Evolutionary conservation across 2,329 filamentous ascomycete genomes (phyloP).

Genomic region (Biscogniauxia mediterranea): DNA sequence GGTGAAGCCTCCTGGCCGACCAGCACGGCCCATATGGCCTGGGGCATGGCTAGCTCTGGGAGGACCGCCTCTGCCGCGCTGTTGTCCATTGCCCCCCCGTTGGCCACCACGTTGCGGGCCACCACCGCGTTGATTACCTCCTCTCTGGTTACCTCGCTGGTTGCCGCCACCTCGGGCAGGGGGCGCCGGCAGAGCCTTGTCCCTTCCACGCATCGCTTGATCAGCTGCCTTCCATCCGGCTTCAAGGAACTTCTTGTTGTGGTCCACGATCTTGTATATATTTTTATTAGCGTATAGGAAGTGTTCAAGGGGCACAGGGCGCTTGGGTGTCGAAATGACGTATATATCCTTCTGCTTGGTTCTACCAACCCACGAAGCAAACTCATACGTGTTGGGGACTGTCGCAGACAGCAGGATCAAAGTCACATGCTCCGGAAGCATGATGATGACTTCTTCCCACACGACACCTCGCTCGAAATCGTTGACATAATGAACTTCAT

Average conservation of each 20-base stretch:
- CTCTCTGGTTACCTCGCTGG: constrained; percentile 51
- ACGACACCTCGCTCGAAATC: constrained; percentile 94
- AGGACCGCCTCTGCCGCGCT: constrained; percentile 55
- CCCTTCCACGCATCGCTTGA: constrained; percentile 73
- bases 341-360: constrained; percentile 99
- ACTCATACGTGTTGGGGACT: constrained; percentile 95
- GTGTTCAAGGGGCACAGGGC: constrained; percentile 91
- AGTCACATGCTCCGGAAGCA: constrained; percentile 96
- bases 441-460: constrained; percentile 99
- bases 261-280: constrained; percentile 91
- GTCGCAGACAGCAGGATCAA: constrained; percentile 93
- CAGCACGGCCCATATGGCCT: constrained; percentile 88
- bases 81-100: constrained; percentile 51
- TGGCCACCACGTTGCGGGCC: constrained; percentile 47
- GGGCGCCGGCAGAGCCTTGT: constrained; percentile 56
- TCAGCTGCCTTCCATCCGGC: constrained; percentile 95
- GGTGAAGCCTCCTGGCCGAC: constrained; percentile 80
- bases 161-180: constrained; percentile 47
- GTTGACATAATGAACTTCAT: constrained; percentile 98
- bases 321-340: constrained; percentile 94
- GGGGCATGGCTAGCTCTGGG: constrained; percentile 60
- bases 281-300: constrained; percentile 93
- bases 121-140: constrained; percentile 49
- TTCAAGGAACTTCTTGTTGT: constrained; percentile 88
- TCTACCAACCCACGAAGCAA: constrained; percentile 95